Percentiles rank a stretch among this genome's conserved stretches.
phyloP scores from a whole-genome alignment of 2,329 filamentous ascomycete genomes.

The Neofusicoccum umdonicola region DNA sequence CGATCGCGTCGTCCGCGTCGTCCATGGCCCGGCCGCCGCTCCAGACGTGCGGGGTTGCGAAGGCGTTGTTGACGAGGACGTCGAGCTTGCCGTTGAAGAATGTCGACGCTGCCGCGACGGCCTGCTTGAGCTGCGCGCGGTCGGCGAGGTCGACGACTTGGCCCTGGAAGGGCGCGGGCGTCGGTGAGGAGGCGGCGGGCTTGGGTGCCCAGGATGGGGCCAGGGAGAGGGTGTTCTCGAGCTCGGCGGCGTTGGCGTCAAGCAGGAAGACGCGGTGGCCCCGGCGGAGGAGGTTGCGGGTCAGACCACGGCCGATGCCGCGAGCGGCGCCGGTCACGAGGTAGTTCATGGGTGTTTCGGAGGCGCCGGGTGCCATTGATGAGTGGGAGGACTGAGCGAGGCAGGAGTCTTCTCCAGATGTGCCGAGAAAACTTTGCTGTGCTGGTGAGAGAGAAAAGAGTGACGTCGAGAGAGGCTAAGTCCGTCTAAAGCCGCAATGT shows the following conservation, averaged over 20 bases:
- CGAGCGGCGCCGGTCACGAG: slow-evolving; percentile 45
- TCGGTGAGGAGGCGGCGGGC: background rate
- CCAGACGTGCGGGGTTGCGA: slow-evolving; percentile 29
- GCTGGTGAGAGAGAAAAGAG: background rate
- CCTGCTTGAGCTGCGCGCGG: slow-evolving; percentile 34
- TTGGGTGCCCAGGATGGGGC: slow-evolving; percentile 21
- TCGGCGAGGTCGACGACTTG: slow-evolving; percentile 38
- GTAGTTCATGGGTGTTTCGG: slow-evolving; percentile 23
- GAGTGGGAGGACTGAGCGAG: background rate
- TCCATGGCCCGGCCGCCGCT: slow-evolving; percentile 23
- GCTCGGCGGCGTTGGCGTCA: slow-evolving; percentile 43
- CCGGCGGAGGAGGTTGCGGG: slow-evolving; percentile 40
- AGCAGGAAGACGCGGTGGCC: slow-evolving; percentile 48
- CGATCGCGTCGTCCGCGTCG: slow-evolving; percentile 25
- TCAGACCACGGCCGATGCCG: slow-evolving; percentile 47
- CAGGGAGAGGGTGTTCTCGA: slow-evolving; percentile 34
- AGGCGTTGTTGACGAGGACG: slow-evolving; percentile 37
- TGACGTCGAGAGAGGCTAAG: background rate
- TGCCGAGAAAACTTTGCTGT: no score
- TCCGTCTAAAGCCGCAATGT: no score
- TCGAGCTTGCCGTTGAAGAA: slow-evolving; percentile 36
- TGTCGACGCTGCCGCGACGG: slow-evolving; percentile 35
- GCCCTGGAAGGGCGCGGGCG: slow-evolving; percentile 21
- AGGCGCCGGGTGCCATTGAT: background rate
- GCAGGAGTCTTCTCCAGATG: background rate